Base-by-base conservation (phyloP, 116 monocot species). In the Zostera marina region DNA sequence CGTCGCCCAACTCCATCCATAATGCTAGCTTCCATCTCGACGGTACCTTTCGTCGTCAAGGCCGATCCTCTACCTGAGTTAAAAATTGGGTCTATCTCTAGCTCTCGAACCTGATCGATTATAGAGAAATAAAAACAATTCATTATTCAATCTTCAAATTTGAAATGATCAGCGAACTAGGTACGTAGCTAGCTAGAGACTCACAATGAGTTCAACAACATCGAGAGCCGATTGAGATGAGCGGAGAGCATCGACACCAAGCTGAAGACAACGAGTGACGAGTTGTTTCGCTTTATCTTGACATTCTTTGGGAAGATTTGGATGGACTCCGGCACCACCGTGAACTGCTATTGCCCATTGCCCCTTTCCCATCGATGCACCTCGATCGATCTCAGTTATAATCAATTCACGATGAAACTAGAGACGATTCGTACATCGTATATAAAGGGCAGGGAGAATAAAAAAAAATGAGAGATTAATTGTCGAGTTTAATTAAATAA, bases 21-120 rank as follows among this genome's bases (percentile, higher is more conserved):
- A 52, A 88, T 84, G 65, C 94, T 94, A 10, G 94, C 88, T 70
- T 94, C 94, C 94, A 94, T 94, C 79, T 94, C 94, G 42, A 74
- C 94, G 61, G 83, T 84, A 3, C 94, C 94, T 5, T 45, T 58
- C 10, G 72, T 23, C 15, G 84, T 82, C 8, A 94, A 60, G 8
- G 94, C 81, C 0, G 94, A 94, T 9, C 94, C 94, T 0, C 88
- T 58, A 1, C 93, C 94, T 4, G 94, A 88, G 61, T 94, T 94
- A 75, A 94, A 94, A 11, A 84, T n/a, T 11, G 94, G 88, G 54
- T 94, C 94, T 2, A 77, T 70, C 72, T 87, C 94, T 22, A 88
- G 49, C 41, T 88, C 81, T 23, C 94, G 53, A 26, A 88, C 93
- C 69, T 70, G 68, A 3, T 24, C 6, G 12, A 24, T 16, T n/a